Percentiles rank a stretch among this genome's conserved stretches.
These are phyloP conservation scores for Clarireedia paspali DNA, from an alignment of 2,329 filamentous ascomycete species.

Conservation along the genomic window DNA sequence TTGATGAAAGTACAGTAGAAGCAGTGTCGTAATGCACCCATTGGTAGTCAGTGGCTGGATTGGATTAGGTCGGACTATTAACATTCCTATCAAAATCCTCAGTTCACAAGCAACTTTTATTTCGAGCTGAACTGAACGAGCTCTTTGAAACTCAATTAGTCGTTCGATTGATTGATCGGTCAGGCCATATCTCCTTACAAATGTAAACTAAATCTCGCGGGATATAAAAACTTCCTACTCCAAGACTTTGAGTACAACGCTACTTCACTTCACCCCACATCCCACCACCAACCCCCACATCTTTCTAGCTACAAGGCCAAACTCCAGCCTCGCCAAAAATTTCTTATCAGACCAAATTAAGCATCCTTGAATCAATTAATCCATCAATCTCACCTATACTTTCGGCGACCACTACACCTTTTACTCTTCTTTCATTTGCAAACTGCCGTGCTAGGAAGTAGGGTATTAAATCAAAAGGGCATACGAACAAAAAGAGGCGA, in stretches of 20 bases:
- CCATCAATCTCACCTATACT: neutral
- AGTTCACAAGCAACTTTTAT: too few species aligned
- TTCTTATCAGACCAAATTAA: neutral
- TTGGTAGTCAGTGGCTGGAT: too few species aligned
- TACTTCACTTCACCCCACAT: neutral
- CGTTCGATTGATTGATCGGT: neutral
- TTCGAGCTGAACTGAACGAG: neutral
- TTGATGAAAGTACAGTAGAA: too few species aligned
- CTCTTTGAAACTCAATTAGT: neutral
- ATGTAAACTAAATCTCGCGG: neutral
- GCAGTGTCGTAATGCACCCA: too few species aligned
- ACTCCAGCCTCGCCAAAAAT: slow-evolving; percentile 7
- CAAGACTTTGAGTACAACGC: neutral
- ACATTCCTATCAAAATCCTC: too few species aligned
- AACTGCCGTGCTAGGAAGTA: neutral
- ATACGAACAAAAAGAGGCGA: too few species aligned
- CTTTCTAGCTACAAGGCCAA: neutral
- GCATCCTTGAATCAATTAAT: neutral
- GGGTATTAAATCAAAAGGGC: too few species aligned
- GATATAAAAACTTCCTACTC: neutral
- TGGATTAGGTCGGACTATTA: too few species aligned
- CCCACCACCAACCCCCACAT: neutral
- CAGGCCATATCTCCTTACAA: too few species aligned
- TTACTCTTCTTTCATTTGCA: neutral
- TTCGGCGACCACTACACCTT: neutral